Percentiles rank a stretch among this genome's conserved stretches.
phyloP scores from a whole-genome alignment of 768 basidiomycete species.

The Nevesoporus exiguus region DNA sequence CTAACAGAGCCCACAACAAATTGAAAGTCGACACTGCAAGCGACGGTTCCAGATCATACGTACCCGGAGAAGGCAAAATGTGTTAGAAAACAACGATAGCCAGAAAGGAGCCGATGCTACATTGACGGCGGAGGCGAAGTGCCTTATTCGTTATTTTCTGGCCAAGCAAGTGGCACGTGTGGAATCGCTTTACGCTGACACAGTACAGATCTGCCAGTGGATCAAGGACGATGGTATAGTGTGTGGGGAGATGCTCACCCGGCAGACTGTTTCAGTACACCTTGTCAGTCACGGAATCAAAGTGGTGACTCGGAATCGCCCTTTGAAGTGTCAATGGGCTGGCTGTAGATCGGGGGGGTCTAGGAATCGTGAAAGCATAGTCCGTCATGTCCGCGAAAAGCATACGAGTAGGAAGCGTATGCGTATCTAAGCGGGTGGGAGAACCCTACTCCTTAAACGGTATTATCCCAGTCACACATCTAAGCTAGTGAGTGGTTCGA shows the following conservation, averaged over 20 bases:
- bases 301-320: neutral
- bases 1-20: neutral
- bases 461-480: too few species aligned
- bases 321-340: constrained; percentile 7
- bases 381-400: constrained; percentile 14
- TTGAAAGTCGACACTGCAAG: neutral
- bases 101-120: neutral
- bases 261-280: constrained; percentile 5
- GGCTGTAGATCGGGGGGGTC: neutral
- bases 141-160: constrained; percentile 1
- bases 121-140: neutral
- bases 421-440: neutral
- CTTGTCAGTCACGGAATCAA: constrained; percentile 15
- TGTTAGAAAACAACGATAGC: neutral
- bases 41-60: neutral
- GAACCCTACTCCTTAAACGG: too few species aligned
- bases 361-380: constrained; percentile 22
- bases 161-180: neutral
- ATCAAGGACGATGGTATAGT: too few species aligned
- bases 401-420: constrained; percentile 13
- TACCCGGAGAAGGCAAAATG: neutral
- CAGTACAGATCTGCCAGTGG: too few species aligned
- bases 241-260: too few species aligned
- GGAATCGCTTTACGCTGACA: too few species aligned
- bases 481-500: too few species aligned